A percentile compares a stretch with the other conserved stretches of the same genome.
Conservation (phyloP, 1,284 basidiomycete genomes). For the Xerocomus minutiporus region DNA sequence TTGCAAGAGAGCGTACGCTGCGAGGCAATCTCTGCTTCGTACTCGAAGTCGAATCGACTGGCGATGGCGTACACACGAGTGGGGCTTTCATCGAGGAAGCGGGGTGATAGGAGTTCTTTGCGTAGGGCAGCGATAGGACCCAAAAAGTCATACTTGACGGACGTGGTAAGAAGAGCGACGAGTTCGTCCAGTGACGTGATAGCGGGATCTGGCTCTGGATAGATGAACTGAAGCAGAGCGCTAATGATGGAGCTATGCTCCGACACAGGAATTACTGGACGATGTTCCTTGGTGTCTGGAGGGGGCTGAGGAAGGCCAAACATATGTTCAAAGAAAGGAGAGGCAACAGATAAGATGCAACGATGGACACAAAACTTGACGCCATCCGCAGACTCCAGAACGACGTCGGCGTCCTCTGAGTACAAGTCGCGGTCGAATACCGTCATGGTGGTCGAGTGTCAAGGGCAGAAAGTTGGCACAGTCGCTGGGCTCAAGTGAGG, state of each 20-base stretch:
- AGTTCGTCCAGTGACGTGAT: conserved; percentile 51
- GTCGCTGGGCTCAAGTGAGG: background rate
- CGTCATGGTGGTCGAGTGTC: conserved; percentile 23
- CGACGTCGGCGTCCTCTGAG: conserved; percentile 49
- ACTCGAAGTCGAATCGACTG: conserved; percentile 57
- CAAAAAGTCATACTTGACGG: conserved; percentile 61
- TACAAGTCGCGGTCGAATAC: conserved; percentile 33
- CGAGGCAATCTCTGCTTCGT: conserved; percentile 52
- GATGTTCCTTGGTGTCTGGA: conserved; percentile 17
- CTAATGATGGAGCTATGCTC: conserved; percentile 46
- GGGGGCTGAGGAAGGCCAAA: conserved; percentile 58
- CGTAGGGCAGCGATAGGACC: conserved; percentile 46
- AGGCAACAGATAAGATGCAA: conserved; percentile 56
- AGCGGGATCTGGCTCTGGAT: conserved; percentile 46
- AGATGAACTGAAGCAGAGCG: conserved; percentile 51
- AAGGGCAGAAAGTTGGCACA: background rate
- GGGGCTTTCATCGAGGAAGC: conserved; percentile 46
- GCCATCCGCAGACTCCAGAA: conserved; percentile 47
- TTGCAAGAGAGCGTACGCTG: conserved; percentile 50
- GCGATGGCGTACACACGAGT: conserved; percentile 67
- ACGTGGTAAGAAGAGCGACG: conserved; percentile 46
- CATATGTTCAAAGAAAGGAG: conserved; percentile 66
- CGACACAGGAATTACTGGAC: conserved; percentile 52
- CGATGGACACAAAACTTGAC: conserved; percentile 58
- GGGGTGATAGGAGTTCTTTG: conserved; percentile 45